Evolutionary conservation across 371 early-diverging fungal species (phyloP), one percentile per base, ranked within the genome.

Genomic region (Mortierella sp.): DNA sequence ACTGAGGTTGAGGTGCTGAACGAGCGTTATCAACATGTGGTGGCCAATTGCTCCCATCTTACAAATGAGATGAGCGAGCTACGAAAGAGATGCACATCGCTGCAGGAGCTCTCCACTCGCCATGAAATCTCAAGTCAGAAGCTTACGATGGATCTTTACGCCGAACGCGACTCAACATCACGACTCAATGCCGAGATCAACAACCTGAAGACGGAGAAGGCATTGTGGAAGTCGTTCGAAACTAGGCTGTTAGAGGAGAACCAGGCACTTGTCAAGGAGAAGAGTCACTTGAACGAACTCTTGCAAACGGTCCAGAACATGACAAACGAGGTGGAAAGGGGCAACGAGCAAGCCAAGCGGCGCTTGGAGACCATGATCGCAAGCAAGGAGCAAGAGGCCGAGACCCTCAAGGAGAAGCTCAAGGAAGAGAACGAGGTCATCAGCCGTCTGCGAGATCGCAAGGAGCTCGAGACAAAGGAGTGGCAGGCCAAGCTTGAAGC

Each of bases 1-100:
- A 79, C 87, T 13, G 82, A 85, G 63, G 64, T 73, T 9, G 72
- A 79, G 53, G 81, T 81, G 27, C 48, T 82, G 43, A 71, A 78
- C 31, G 88, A 89, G 51, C 87, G 89, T 13, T 82, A 85, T 77
- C 77, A 86, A 58, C 71, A 81, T 21, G 58, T 88, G 22, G 50
- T 78, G 12, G 63, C 81, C 29, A 84, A 80, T 43, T 63, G 67
- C 44, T 78, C 80, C 24, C 68, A 78, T 6, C 81, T 82, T 49
- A 71, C 71, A 37, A 79, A 69, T 6, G 85, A 87, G 60, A 70
- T 76, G 57, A 22, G 61, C 1, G 80, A 84, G 57, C 71, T 86
- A 19, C 73, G 81, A 58, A 72, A 81, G 40, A 69, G 77, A 28
- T 60, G 67, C 54, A 41, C 71, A 19, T 57, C 63, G 21, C 57